These are phyloP conservation scores for Amanita subjunquillea DNA, from an alignment of 768 basidiomycete species.

Conservation along the genomic window DNA sequence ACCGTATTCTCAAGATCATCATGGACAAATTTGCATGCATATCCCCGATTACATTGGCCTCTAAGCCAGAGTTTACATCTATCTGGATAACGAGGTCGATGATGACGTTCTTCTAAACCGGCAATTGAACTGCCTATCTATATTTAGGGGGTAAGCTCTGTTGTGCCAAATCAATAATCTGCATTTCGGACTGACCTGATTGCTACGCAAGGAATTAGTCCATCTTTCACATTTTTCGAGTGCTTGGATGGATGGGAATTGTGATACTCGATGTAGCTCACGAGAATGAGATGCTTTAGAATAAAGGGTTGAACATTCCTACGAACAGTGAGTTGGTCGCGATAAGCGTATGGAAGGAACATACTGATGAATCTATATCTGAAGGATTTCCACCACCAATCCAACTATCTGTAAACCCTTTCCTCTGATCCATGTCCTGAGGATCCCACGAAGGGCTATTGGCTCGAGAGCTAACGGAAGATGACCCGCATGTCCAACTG, in stretches of 20 bases:
- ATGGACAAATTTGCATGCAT: constrained; percentile 20
- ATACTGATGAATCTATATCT: not conserved
- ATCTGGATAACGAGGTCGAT: constrained; percentile 7
- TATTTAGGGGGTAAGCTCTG: not conserved
- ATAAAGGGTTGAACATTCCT: not conserved
- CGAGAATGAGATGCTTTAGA: not conserved
- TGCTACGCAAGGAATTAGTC: not conserved
- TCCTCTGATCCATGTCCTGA: not conserved
- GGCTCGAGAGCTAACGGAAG: not conserved
- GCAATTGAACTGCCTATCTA: not conserved
- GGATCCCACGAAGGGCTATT: not conserved
- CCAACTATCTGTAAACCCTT: not conserved
- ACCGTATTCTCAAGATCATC: constrained; percentile 22
- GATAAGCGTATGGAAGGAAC: not conserved
- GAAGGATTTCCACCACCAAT: not conserved
- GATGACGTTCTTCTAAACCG: not conserved
- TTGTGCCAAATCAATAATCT: not conserved
- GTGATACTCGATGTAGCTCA: not conserved
- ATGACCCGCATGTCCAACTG: not conserved
- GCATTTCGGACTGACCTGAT: not conserved
- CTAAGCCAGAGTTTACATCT: constrained; percentile 19
- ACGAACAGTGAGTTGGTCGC: not conserved
- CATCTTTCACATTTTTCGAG: not conserved
- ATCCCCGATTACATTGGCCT: constrained; percentile 16
- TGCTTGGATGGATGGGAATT: not conserved